phyloP scores from a whole-genome alignment of 2,329 filamentous ascomycete species.

The Fusarium scirpi region DNA sequence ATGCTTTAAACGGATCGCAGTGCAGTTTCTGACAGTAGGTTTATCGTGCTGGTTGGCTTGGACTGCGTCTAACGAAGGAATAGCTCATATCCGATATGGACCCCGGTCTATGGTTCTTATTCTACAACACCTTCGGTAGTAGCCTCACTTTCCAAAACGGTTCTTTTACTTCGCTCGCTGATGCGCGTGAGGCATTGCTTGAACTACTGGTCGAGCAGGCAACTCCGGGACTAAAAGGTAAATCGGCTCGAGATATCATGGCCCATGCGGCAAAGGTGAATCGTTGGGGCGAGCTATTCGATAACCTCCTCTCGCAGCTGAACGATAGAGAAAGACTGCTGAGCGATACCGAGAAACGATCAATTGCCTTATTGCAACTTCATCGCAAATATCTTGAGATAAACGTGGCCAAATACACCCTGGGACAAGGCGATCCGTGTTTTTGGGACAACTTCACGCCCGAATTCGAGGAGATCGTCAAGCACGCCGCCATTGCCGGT shows the following conservation, averaged over 20 bases:
- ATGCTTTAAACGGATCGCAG: slow-evolving; percentile 20
- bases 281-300: slow-evolving; percentile 14
- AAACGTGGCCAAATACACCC: slow-evolving; percentile 18
- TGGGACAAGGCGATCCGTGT: slow-evolving; percentile 22
- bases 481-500: neutral
- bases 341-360: neutral
- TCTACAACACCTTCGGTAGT: neutral
- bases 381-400: slow-evolving; percentile 22
- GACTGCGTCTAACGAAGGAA: accelerated
- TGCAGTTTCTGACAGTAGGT: slow-evolving; percentile 21
- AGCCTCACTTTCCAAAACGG: accelerated
- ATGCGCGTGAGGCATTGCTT: slow-evolving; percentile 18
- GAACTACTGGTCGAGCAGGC: slow-evolving; percentile 22
- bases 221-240: slow-evolving; percentile 23
- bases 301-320: neutral
- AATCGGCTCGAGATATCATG: neutral
- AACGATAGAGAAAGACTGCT: accelerated
- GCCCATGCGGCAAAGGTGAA: slow-evolving; percentile 10
- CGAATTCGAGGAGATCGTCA: slow-evolving; percentile 15
- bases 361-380: slow-evolving; percentile 21
- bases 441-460: slow-evolving; percentile 29
- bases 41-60: accelerated
- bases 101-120: neutral
- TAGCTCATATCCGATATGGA: slow-evolving; percentile 28
- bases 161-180: slow-evolving; percentile 7